Evolutionary conservation across 805 yeast genomes (phyloP), one percentile per base, ranked within the genome.

Genomic region (Monosporozyma aerobia): DNA sequence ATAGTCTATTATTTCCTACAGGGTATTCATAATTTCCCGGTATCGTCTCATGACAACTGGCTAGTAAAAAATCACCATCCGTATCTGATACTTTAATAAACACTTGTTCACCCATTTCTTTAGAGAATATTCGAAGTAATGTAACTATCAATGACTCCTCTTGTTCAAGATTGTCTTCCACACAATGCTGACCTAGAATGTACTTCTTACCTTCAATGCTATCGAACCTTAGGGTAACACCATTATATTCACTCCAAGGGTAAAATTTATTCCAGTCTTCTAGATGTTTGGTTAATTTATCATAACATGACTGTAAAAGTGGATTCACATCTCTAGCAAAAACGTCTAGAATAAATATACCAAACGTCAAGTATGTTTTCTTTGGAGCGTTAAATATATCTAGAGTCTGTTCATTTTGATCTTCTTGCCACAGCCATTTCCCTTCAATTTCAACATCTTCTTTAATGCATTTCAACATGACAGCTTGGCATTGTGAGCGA

Each of bases 41-140:
- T 2, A 80, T 53, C 1, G 56, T 52, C 3, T 79, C 77, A 39
- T 75, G 69, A 1, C 77, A 73, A 54, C 79, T 83, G 8, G 77
- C 72, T 46, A 83, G 60, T 9, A 82, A 49, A 47, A 77, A 75
- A 53, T 83, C 88, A 7, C 82, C 80, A 47, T 79, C 84, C 1
- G 75, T 72, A 58, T 82, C 87, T 54, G 71, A 68, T 2, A 71
- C 55, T 41, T 74, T 77, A 4, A 79, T 70, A 59, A 69, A 78
- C 2, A 78, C 50, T 73, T 75, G 51, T 9, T 44, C 47, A 4
- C 58, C 58, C 7, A 51, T 23, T 14, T 43, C 56, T 25, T 35
- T 56, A 4, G 77, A 68, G 50, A 78, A 68, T 3, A 70, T 63
- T 53, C 64, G 67, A 5, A 81, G 59, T 0, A 80, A 49, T 5